Base-by-base conservation (phyloP, 352 stramenopile genomes). In the Globisporangium radiosum region DNA sequence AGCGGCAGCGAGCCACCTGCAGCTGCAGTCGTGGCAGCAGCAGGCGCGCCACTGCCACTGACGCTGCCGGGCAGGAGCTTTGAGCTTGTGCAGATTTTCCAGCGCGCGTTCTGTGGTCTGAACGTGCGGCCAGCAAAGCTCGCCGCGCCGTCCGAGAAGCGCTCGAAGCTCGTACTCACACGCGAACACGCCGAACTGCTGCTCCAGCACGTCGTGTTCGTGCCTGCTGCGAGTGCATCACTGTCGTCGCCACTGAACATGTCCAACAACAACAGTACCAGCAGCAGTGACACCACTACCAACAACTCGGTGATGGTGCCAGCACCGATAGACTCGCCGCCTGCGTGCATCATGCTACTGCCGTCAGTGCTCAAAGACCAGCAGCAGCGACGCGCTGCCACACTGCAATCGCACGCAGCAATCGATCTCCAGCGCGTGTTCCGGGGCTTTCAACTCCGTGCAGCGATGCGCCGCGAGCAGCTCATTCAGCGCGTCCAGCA, bases 371-470 rank as follows among this genome's bases (percentile, higher is more conserved):
- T 85, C 5, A 87, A 85, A 44, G 40, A 53, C 0, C 73, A 72
- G 3, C 77, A 80, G 37, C 63, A 76, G 40, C 68, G 56, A 2
- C 45, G 45, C 7, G 52, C 52, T 45, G 52, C 56, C 10, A 56
- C 70, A 4, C 4, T 65, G 17, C 39, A 39, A 0, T 76, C 75
- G 11, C 61, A 67, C 38, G 74, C 71, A 17, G 53, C 70, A 15
- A 62, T 87, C 39, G 59, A 83, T 38, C 56, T 77, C 57, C 78
- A 90, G 53, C 68, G 78, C 2, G 49, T 76, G 0, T 84, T 78
- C 52, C 76, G 78, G 17, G 81, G 78, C 25, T 90, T 87, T 52
- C 71, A 59, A 47, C 69, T 88, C n/a, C 75, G 78, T 47, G 74
- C 75, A 17, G 65, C 73, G 9, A 51, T 82, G 47, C 73, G 73